These are phyloP conservation scores for Cordyceps javanica DNA, from an alignment of 2,329 filamentous ascomycete species.

Conservation along the genomic window DNA sequence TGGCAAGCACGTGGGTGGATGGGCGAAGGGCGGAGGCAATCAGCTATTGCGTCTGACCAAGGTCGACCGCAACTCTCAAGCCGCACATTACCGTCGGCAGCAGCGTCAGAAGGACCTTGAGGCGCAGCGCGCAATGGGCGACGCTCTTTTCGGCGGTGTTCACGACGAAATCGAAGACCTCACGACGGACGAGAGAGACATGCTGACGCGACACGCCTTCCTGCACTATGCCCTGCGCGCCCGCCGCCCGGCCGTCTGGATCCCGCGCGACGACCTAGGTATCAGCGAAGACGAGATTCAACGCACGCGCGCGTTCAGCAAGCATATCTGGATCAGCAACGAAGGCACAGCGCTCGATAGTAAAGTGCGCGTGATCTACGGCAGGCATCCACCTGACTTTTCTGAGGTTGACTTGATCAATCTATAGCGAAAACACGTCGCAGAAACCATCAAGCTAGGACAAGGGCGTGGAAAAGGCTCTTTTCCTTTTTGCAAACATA, in stretches of 20 bases:
- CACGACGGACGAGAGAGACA: slow-evolving; percentile 81
- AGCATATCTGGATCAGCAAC: slow-evolving; percentile 88
- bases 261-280: slow-evolving; percentile 83
- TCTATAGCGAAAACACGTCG: slow-evolving; percentile 48
- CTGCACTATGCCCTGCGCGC: slow-evolving; percentile 83
- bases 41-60: slow-evolving; percentile 39
- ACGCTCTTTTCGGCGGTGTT: slow-evolving; percentile 78
- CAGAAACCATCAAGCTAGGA: too few relatives aligned
- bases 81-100: slow-evolving; percentile 41
- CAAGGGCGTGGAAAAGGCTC: too few relatives aligned
- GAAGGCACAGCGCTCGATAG: slow-evolving; percentile 83
- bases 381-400: slow-evolving; percentile 81
- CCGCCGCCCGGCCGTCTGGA: slow-evolving; percentile 83
- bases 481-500: not conserved
- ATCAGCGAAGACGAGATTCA: slow-evolving; percentile 87
- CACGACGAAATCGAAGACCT: slow-evolving; percentile 94
- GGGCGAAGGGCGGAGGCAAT: slow-evolving; percentile 39
- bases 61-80: slow-evolving; percentile 27
- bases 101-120: slow-evolving; percentile 59
- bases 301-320: slow-evolving; percentile 68
- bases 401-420: slow-evolving; percentile 82
- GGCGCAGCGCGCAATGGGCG: slow-evolving; percentile 65
- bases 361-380: slow-evolving; percentile 76
- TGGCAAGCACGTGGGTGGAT: slow-evolving; percentile 23
- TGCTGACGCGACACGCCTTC: slow-evolving; percentile 80